Conservation (phyloP, 371 early-diverging fungal species). For the Lichtheimia ornata region DNA sequence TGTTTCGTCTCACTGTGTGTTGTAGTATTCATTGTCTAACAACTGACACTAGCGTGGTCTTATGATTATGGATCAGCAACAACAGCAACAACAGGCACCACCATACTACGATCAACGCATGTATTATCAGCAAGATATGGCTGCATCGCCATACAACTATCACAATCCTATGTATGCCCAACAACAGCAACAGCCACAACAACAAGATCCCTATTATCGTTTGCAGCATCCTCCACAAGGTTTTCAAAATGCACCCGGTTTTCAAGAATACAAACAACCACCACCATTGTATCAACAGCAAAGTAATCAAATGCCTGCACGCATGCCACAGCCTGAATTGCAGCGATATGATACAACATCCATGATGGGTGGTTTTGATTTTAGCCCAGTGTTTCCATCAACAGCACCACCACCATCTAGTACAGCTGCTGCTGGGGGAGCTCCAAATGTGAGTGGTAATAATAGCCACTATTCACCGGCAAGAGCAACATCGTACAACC, state of each 20-base stretch:
- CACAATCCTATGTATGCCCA: background rate
- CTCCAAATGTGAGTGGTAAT: no score
- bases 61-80: background rate
- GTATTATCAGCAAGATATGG: background rate
- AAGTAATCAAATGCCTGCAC: slow-evolving; percentile 1
- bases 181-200: background rate
- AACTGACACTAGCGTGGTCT: background rate
- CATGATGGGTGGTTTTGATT: background rate
- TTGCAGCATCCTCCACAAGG: background rate
- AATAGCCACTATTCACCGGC: no score
- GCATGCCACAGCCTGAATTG: slow-evolving; percentile 7
- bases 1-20: slow-evolving; percentile 2
- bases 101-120: background rate
- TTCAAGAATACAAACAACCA: background rate
- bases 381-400: background rate
- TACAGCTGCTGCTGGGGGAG: background rate
- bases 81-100: slow-evolving; percentile 2
- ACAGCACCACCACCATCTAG: background rate
- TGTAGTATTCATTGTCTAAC: background rate
- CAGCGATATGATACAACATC: slow-evolving; percentile 4
- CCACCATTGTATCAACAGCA: background rate
- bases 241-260: slow-evolving; percentile 1
- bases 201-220: slow-evolving; percentile 1
- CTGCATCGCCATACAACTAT: background rate
- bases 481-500: background rate